A percentile compares a stretch with the other conserved stretches of the same genome.
phyloP scores from a whole-genome alignment of 192 early-diverging fungal species.

The Irineochytrium annulatum region DNA sequence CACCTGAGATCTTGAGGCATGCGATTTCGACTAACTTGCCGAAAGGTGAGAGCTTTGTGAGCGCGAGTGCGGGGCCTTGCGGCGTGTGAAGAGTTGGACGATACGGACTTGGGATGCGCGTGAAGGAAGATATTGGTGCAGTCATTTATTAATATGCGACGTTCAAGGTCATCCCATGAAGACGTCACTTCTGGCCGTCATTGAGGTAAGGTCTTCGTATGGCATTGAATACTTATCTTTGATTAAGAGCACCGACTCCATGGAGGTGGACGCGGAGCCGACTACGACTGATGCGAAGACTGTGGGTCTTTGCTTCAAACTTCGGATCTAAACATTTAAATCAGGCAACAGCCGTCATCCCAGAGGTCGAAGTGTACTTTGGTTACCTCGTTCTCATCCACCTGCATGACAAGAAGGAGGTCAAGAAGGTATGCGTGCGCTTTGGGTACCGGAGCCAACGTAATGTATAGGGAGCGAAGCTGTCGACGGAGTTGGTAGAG shows the following conservation, averaged over 20 bases:
- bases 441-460: background rate
- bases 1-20: conserved; percentile 56
- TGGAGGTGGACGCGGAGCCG: conserved; percentile 12
- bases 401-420: conserved; percentile 73
- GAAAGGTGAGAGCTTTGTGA: conserved; percentile 18
- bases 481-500: conserved; percentile 64
- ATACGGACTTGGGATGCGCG: too few relatives aligned
- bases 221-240: background rate
- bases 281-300: background rate
- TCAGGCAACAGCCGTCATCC: conserved; percentile 33
- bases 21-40: conserved; percentile 30
- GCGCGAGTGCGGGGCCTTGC: too few relatives aligned
- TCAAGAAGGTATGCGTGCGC: conserved; percentile 53
- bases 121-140: too few relatives aligned
- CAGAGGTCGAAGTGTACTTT: conserved; percentile 85
- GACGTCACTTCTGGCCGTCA: conserved; percentile 2
- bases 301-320: too few relatives aligned
- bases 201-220: background rate
- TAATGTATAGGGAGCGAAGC: conserved; percentile 55
- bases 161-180: conserved; percentile 10
- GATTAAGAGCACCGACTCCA: background rate
- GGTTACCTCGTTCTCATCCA: conserved; percentile 75
- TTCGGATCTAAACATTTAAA: too few relatives aligned
- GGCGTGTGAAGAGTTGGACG: too few relatives aligned
- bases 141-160: too few relatives aligned